Conservation (phyloP, 257 asterid genomes). For the Prunella vulgaris region DNA sequence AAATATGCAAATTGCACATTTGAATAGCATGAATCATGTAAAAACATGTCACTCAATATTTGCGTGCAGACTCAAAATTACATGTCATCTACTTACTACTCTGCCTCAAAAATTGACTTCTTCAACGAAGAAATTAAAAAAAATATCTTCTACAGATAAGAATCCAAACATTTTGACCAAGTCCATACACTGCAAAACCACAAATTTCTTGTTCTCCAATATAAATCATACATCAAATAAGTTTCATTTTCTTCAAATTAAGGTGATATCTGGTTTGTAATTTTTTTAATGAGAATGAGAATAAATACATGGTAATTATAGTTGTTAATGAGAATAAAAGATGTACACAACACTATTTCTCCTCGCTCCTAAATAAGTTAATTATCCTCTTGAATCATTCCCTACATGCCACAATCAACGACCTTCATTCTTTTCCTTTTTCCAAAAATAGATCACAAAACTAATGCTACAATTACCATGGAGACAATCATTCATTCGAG, state of each 20-base stretch:
- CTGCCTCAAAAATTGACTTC: constrained; percentile 6
- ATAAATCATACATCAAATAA: neutral
- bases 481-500: too few species aligned
- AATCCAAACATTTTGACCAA: constrained; percentile 4
- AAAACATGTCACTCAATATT: neutral
- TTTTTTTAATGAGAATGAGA: too few species aligned
- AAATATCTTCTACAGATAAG: neutral
- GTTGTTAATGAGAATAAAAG: too few species aligned
- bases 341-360: too few species aligned
- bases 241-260: neutral
- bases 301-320: too few species aligned
- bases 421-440: too few species aligned
- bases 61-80: constrained; percentile 11
- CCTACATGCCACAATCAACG: too few species aligned
- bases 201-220: constrained; percentile 10
- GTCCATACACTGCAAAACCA: constrained; percentile 7
- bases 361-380: too few species aligned
- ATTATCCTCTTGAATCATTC: too few species aligned
- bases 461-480: too few species aligned
- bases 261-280: too few species aligned
- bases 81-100: neutral
- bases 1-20: neutral
- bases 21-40: neutral
- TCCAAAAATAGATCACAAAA: too few species aligned
- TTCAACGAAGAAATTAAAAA: neutral